These are phyloP conservation scores for Paramecium tetraurelia DNA, from an alignment of 73 alveolate genomes.

Conservation along the genomic window DNA sequence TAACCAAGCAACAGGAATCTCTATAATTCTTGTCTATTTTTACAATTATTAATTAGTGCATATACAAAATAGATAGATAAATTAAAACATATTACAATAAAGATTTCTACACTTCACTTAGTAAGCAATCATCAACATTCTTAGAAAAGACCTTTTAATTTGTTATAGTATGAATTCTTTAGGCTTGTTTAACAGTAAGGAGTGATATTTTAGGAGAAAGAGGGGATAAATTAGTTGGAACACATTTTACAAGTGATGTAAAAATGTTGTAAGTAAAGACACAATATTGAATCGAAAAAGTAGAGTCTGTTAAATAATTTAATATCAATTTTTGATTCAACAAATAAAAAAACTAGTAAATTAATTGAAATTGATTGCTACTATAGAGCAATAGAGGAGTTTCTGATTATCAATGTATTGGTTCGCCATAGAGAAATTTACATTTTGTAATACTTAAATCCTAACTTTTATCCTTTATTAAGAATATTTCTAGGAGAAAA, in stretches of 20 bases:
- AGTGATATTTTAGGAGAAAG: neutral
- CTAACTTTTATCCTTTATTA: neutral
- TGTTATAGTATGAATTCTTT: neutral
- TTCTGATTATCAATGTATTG: neutral
- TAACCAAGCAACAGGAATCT: neutral
- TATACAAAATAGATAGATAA: neutral
- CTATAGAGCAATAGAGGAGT: neutral
- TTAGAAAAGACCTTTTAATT: neutral
- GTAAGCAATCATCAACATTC: neutral
- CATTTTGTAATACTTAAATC: neutral
- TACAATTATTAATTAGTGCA: neutral
- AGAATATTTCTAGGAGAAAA: neutral
- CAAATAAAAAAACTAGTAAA: neutral
- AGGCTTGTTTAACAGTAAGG: neutral
- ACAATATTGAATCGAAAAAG: neutral
- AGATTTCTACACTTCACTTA: neutral
- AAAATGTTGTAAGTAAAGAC: neutral
- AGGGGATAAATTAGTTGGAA: neutral
- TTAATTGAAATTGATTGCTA: neutral
- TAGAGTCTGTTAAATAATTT: neutral
- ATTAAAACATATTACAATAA: neutral
- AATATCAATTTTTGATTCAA: neutral
- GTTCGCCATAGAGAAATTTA: neutral
- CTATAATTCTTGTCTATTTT: neutral
- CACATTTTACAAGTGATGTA: neutral